These are phyloP conservation scores for Salix koriyanagi DNA, from an alignment of 345 rosid genomes.

Conservation along the genomic window DNA sequence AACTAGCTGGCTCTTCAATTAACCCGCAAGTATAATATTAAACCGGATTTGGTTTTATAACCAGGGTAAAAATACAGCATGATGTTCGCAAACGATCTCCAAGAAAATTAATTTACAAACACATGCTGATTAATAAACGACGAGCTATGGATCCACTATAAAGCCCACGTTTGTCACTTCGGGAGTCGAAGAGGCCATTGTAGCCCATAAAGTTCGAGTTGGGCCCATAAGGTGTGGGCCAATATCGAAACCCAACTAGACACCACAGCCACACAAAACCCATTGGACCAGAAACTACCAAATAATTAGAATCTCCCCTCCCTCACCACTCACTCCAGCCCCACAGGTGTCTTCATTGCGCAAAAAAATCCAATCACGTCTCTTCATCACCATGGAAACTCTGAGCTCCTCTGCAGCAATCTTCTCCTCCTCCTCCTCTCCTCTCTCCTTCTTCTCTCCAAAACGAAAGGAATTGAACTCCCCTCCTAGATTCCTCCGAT, in stretches of 20 bases:
- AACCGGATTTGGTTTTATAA: too few species aligned
- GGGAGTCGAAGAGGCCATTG: too few species aligned
- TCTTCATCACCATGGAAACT: slow-evolving; percentile 47
- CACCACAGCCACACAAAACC: not conserved
- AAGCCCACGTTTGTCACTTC: too few species aligned
- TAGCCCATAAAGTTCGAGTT: not conserved
- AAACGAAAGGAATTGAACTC: slow-evolving; percentile 32
- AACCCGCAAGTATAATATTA: too few species aligned
- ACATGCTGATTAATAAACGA: too few species aligned
- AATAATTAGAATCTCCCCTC: not conserved
- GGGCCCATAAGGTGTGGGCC: not conserved
- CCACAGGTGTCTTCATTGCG: not conserved
- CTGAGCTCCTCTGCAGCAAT: slow-evolving; percentile 51
- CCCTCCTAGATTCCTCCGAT: slow-evolving; percentile 35
- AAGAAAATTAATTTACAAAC: too few species aligned
- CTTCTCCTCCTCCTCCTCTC: slow-evolving; percentile 48
- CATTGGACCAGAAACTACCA: not conserved
- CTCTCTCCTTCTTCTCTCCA: slow-evolving; percentile 54
- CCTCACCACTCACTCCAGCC: not conserved
- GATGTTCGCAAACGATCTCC: too few species aligned
- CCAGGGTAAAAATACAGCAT: too few species aligned
- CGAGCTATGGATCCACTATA: too few species aligned
- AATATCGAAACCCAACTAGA: too few species aligned
- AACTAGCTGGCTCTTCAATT: too few species aligned
- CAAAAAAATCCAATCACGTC: not conserved